Conservation (phyloP, 352 stramenopile genomes). For the Phytophthora pistaciae region DNA sequence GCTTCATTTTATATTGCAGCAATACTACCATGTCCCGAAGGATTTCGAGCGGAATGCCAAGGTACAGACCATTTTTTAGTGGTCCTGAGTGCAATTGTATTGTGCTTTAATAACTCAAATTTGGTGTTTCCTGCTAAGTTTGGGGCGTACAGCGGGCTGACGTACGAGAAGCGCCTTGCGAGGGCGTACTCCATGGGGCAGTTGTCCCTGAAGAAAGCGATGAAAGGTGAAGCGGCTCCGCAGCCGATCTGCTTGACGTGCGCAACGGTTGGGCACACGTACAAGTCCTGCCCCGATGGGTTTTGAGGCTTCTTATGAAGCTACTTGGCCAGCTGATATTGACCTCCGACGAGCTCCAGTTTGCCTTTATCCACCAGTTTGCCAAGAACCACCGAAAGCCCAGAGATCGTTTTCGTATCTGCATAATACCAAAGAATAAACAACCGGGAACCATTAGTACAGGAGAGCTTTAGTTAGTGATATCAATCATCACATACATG, state of each 20-base stretch:
- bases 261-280: constrained; percentile 50
- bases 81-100: not conserved
- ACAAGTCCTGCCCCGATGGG: constrained; percentile 63
- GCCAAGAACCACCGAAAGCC: constrained; percentile 69
- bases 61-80: constrained; percentile 18
- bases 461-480: not conserved
- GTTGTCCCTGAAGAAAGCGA: constrained; percentile 39
- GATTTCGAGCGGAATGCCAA: constrained; percentile 63
- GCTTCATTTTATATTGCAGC: constrained; percentile 32
- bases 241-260: constrained; percentile 69
- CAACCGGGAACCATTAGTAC: constrained; percentile 10
- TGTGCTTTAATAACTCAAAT: not conserved
- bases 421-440: constrained; percentile 27
- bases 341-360: constrained; percentile 69
- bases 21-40: constrained; percentile 51
- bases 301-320: constrained; percentile 40
- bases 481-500: constrained; percentile 56
- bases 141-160: constrained; percentile 67
- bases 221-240: constrained; percentile 17
- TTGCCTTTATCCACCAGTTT: constrained; percentile 79
- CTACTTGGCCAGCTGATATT: constrained; percentile 74
- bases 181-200: constrained; percentile 68
- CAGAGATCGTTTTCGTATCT: constrained; percentile 89
- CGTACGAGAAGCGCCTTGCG: constrained; percentile 61
- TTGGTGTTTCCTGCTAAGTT: constrained; percentile 40